Evolutionary conservation across 2,329 filamentous ascomycete genomes (phyloP), one percentile per base, ranked within the genome.

Genomic region (Cryphonectria radicalis): DNA sequence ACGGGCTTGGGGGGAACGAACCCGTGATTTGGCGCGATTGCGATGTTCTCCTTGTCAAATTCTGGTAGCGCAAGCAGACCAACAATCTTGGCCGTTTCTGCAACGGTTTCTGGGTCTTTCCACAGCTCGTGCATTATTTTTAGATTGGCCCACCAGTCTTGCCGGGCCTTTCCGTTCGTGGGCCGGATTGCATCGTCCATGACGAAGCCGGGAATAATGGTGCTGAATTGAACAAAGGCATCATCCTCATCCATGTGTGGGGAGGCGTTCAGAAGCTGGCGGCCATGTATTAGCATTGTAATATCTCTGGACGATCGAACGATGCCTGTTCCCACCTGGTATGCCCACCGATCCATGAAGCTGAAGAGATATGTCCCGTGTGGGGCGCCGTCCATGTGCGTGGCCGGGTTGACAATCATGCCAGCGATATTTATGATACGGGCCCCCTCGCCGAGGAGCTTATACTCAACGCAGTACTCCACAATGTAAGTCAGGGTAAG

Each of bases 351-450:
- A n/a, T 32, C 13, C 43, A 63, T 63, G 43, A 68, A 63, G 19
- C 11, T 25, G 43, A 22, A 43, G 22, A 32, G 22, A 13, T 53
- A 53, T 10, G 37, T 53, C 32, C 67, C 62, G 32, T 55, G 46
- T 8, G 57, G 59, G 22, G 6, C 35, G 22, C 43, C 59, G 19
- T 28, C n/a, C 25, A 32, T 37, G 8, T 50, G 19, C n/a, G 43
- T 63, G 14, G 50, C 32, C 17, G 67, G 43, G 10, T 17, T 40
- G 35, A n/a, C 28, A 17, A n/a, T 14, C 22, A 69, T 19, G 50
- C 67, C 67, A 1, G 67, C 60, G 50, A 69, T 55, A n/a, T 69
- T 63, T 25, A 69, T 57, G 43, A 64, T 46, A 4, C 59, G 59
- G 35, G 59, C 35, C 5, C 35, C 6, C 4, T 55, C 46, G 3